Base-by-base conservation (phyloP, 306 rosid species). In the Quercus suber region DNA sequence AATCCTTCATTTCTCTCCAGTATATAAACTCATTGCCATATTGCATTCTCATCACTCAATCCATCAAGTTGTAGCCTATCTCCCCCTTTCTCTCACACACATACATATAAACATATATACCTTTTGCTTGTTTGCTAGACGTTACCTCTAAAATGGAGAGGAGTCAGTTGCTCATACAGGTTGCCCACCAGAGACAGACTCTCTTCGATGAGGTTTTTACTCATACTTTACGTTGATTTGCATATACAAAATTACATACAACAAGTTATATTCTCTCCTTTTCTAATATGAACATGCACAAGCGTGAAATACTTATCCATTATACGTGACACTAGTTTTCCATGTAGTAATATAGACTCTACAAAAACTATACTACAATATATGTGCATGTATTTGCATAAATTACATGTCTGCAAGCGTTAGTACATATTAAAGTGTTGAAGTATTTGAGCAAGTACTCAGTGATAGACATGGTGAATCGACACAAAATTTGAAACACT, bases 131-230 rank as follows among this genome's bases (percentile, higher is more conserved):
- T 31, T 31, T 33, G 59, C 45, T 60, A 7, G 4, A 30, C 63
- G 49, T 23, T 67, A 41, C 18, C 19, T 35, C 76, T 19, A 80
- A 92, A 80, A 92, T 93, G 98, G 93, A 89, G 55, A 85, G 82
- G 84, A 82, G 72, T 85, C 88, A 80, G 43, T 71, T 86, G 37
- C 78, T 77, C 19, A 76, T 90, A 53, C 96, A 89, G 71, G 80
- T 91, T 81, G 87, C 82, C 55, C 75, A 80, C 53, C 83, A 85
- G 90, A 93, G 90, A 76, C 96, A 93, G 23, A 87, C 94, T 80
- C 88, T 93, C 80, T 93, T 93, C 74, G 94, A 91, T 70, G 92
- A 91, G 97, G 97, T 92, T 71, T 33, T 59, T 61, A 25, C 23
- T 82, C 76, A 6, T 8, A 41, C 45, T 41, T 41, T 61, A 20